phyloP scores from a whole-genome alignment of 2,329 filamentous ascomycete genomes.

The Cladosporium sp. region DNA sequence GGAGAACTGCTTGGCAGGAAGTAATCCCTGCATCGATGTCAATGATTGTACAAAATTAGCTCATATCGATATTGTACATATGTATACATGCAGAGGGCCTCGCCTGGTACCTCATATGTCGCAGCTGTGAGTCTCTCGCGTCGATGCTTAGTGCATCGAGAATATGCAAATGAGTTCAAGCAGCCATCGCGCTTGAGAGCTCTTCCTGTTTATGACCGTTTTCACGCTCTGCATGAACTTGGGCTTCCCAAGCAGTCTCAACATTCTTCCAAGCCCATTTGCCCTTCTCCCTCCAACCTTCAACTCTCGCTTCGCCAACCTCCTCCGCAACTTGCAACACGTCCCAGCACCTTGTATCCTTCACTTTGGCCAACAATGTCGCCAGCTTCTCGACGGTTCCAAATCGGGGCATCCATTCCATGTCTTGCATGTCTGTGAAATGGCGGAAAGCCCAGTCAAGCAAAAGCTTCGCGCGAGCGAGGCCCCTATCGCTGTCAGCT shows the following conservation, averaged over 20 bases:
- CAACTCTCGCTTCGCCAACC: constrained; percentile 24
- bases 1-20: background rate
- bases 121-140: background rate
- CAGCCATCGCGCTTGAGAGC: background rate
- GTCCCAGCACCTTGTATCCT: constrained; percentile 38
- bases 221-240: background rate
- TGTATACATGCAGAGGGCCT: background rate
- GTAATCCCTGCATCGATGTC: background rate
- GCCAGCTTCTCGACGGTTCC: constrained; percentile 35
- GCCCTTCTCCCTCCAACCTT: constrained; percentile 32
- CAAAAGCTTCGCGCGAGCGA: constrained; percentile 23
- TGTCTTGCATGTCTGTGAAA: constrained; percentile 36
- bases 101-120: background rate
- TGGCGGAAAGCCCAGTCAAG: constrained; percentile 36
- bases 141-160: background rate
- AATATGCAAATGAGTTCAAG: background rate
- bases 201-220: background rate
- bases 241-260: constrained; percentile 12
- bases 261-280: constrained; percentile 24
- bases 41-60: background rate
- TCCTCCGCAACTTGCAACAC: constrained; percentile 36
- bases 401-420: constrained; percentile 35
- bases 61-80: background rate
- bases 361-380: constrained; percentile 27
- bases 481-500: background rate